A percentile compares a stretch with the other conserved stretches of the same genome.
Evolutionary conservation across 352 stramenopile species (phyloP).

Genomic region (Pythium sukuiense): DNA sequence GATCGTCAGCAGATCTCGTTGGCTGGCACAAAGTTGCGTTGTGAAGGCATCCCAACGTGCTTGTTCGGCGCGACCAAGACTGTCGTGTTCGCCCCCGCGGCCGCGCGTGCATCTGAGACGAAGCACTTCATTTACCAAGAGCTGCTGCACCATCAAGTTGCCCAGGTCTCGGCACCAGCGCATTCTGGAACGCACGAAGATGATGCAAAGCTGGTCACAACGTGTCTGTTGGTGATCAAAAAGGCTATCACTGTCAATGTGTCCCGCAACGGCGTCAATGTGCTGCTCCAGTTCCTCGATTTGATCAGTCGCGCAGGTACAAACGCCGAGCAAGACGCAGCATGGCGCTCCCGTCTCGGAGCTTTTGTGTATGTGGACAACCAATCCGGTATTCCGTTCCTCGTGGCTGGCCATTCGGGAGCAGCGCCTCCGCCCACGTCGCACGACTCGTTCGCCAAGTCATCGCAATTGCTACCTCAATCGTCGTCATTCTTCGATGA

Average conservation of each 20-base stretch:
- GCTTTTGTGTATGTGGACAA: constrained; percentile 89
- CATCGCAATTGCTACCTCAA: constrained; percentile 9
- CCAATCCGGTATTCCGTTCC: constrained; percentile 80
- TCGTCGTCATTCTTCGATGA: constrained; percentile 20
- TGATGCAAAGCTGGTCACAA: constrained; percentile 52
- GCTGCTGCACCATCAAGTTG: constrained; percentile 35
- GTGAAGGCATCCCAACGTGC: constrained; percentile 72
- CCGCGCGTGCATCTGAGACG: constrained; percentile 63
- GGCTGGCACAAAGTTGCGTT: constrained; percentile 51
- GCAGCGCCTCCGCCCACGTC: constrained; percentile 18
- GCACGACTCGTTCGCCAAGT: constrained; percentile 10
- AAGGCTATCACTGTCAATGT: constrained; percentile 84
- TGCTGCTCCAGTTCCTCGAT: constrained; percentile 73
- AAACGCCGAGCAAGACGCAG: constrained; percentile 35
- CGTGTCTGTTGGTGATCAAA: constrained; percentile 75
- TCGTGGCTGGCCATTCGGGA: constrained; percentile 41
- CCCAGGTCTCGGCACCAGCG: not conserved
- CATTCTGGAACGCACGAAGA: constrained; percentile 39
- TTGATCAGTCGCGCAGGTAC: constrained; percentile 67
- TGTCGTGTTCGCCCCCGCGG: constrained; percentile 63
- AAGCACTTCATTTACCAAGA: constrained; percentile 88
- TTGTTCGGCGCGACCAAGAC: constrained; percentile 68
- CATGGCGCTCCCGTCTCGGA: constrained; percentile 49
- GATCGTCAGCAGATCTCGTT: constrained; percentile 63
- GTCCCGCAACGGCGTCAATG: constrained; percentile 81